A percentile compares a stretch with the other conserved stretches of the same genome.
These are phyloP conservation scores for Albifimbria verrucaria DNA, from an alignment of 2,329 filamentous ascomycete species.

Conservation along the genomic window DNA sequence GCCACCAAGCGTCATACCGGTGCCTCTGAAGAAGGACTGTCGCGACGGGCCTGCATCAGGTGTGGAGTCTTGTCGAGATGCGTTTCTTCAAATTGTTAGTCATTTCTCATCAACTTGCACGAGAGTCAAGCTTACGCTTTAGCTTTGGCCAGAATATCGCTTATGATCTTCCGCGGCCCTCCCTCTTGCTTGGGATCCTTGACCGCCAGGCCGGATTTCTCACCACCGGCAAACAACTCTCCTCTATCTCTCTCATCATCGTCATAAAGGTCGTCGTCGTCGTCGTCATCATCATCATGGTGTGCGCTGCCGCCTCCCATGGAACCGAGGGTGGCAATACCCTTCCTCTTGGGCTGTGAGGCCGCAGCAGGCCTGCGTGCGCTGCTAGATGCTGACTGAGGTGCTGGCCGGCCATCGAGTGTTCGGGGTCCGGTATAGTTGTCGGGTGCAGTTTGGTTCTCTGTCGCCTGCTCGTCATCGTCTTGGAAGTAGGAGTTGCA, in stretches of 20 bases:
- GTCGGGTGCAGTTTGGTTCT: conserved; percentile 37
- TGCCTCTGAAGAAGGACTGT: conserved; percentile 60
- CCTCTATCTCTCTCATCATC: conserved; percentile 56
- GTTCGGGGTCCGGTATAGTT: conserved; percentile 60
- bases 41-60: conserved; percentile 49
- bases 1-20: conserved; percentile 73
- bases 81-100: conserved; percentile 46
- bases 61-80: conserved; percentile 50
- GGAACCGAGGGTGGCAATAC: conserved; percentile 59
- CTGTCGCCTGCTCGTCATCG: conserved; percentile 46
- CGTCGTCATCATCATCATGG: conserved; percentile 57
- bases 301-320: conserved; percentile 45
- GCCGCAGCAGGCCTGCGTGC: conserved; percentile 35
- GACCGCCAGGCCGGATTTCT: conserved; percentile 73
- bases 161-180: conserved; percentile 54
- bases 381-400: conserved; percentile 31
- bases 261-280: conserved; percentile 53
- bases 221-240: conserved; percentile 79
- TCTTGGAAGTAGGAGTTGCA: conserved; percentile 60
- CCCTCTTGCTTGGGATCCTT: conserved; percentile 55
- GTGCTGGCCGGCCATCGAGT: conserved; percentile 59
- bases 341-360: conserved; percentile 50
- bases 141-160: conserved; percentile 63
- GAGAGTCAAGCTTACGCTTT: conserved; percentile 45
- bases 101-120: not conserved